A percentile compares a stretch with the other conserved stretches of the same genome.
Conservation (phyloP, 2,329 filamentous ascomycete species). For the Coniochaeta sp. region DNA sequence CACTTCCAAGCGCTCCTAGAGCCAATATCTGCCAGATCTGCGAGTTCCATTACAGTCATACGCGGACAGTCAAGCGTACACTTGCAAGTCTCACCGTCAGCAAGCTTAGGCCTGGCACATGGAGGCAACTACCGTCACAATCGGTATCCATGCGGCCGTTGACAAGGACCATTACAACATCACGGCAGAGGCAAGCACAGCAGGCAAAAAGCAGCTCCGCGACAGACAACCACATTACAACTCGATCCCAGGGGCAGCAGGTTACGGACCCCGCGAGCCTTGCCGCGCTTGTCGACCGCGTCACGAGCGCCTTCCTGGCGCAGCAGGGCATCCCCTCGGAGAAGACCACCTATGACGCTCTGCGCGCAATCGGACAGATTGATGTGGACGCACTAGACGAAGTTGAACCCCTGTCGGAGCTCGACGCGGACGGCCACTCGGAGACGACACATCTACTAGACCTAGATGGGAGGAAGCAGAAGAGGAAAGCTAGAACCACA, state of each 20-base stretch:
- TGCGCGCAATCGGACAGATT: slow-evolving; percentile 36
- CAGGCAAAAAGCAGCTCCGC: background rate
- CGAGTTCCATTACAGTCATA: slow-evolving; percentile 18
- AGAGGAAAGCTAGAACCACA: slow-evolving; percentile 4
- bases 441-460: slow-evolving; percentile 11
- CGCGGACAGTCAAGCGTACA: background rate
- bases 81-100: background rate
- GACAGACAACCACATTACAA: background rate
- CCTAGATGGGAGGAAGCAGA: slow-evolving; percentile 10
- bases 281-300: slow-evolving; percentile 31
- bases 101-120: background rate
- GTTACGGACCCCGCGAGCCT: slow-evolving; percentile 31
- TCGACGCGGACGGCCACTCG: slow-evolving; percentile 28
- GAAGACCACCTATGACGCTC: slow-evolving; percentile 31
- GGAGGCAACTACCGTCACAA: background rate
- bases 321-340: slow-evolving; percentile 36
- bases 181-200: background rate
- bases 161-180: background rate
- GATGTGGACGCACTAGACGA: slow-evolving; percentile 24
- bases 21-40: slow-evolving; percentile 15
- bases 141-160: background rate
- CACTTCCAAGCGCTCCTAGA: slow-evolving; percentile 11
- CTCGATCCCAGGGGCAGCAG: background rate
- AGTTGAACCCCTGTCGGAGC: slow-evolving; percentile 30
- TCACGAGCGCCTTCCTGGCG: slow-evolving; percentile 33